Evolutionary conservation across 805 yeast genomes (phyloP).

Genomic region (Candida rishiriensis): DNA sequence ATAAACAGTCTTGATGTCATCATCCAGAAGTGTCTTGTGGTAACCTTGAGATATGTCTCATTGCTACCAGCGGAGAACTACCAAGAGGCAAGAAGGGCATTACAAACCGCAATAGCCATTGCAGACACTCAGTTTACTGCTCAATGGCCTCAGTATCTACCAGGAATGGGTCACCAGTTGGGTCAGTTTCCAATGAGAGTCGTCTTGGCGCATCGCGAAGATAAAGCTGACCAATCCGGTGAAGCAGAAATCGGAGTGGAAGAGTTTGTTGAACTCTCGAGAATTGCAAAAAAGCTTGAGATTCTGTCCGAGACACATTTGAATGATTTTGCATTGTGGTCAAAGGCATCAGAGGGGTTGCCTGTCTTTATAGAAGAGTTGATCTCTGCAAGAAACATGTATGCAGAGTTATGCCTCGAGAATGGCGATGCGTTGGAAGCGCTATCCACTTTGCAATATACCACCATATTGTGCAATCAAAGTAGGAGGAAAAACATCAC

Average conservation of each 20-base stretch:
- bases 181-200: neutral
- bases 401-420: neutral
- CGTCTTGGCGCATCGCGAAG: neutral
- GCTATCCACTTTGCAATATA: neutral
- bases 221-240: neutral
- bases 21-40: constrained; percentile 20
- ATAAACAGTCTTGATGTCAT: neutral
- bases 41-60: constrained; percentile 20
- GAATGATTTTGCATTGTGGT: neutral
- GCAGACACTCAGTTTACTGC: constrained; percentile 12
- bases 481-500: neutral
- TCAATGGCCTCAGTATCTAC: neutral
- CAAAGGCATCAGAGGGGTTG: neutral
- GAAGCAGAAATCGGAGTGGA: neutral
- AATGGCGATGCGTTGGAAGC: neutral
- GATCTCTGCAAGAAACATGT: constrained; percentile 4
- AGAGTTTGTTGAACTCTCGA: neutral
- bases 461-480: neutral
- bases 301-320: neutral
- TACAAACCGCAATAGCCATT: constrained; percentile 18
- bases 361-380: neutral
- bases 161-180: neutral
- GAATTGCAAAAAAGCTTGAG: neutral
- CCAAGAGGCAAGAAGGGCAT: constrained; percentile 17
- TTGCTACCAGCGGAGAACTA: constrained; percentile 18